These are phyloP conservation scores for Paraurostyla sp. DNA, from an alignment of 73 alveolate genomes.

Conservation along the genomic window DNA sequence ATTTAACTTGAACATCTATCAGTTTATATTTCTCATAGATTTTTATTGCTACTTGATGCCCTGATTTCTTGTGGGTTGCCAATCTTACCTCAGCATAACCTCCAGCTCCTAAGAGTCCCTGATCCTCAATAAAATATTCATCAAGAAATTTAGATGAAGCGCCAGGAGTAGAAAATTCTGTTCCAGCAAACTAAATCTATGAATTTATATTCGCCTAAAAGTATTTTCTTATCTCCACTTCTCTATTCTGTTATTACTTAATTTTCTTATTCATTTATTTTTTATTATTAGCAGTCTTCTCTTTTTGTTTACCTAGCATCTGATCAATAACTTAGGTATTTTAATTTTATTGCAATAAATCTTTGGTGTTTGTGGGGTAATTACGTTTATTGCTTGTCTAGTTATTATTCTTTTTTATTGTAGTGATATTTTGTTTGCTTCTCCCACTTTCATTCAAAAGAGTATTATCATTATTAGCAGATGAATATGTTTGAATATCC, in stretches of 20 bases:
- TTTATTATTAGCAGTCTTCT: background rate
- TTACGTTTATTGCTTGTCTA: too few species aligned
- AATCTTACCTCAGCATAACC: constrained; percentile 76
- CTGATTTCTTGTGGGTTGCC: constrained; percentile 62
- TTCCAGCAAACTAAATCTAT: background rate
- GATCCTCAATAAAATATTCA: constrained; percentile 24
- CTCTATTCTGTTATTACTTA: background rate
- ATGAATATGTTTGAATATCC: too few species aligned
- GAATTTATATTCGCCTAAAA: constrained; percentile 6
- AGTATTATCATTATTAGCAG: too few species aligned
- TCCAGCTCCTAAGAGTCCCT: constrained; percentile 71
- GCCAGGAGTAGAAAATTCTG: constrained; percentile 48
- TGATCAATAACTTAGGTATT: background rate
- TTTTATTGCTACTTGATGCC: constrained; percentile 71
- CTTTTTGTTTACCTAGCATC: background rate
- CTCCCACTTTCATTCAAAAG: too few species aligned
- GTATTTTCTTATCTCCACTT: constrained; percentile 17
- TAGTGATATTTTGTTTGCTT: too few species aligned
- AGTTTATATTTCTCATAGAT: constrained; percentile 74
- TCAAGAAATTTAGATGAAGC: constrained; percentile 37
- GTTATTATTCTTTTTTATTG: too few species aligned
- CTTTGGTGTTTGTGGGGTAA: too few species aligned
- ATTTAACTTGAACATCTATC: constrained; percentile 61
- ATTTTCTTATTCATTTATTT: background rate
- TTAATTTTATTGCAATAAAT: too few species aligned